Percentiles rank a stretch among this genome's conserved stretches.
Conservation (phyloP, 164 flowering plant genomes). For the Piper betle region DNA sequence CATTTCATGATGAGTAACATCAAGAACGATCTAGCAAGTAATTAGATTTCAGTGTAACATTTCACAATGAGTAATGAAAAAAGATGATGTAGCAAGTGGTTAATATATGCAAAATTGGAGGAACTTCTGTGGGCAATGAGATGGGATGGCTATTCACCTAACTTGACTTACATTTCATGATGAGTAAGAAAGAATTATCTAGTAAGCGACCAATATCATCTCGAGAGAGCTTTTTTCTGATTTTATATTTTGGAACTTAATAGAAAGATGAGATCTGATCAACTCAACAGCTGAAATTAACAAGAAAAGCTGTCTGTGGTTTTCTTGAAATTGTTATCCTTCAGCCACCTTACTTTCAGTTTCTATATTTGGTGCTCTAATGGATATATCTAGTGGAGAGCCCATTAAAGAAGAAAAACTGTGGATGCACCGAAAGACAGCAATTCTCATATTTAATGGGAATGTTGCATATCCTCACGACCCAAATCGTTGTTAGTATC, state of each 20-base stretch:
- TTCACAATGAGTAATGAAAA: background rate
- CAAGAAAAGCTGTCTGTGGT: conserved; percentile 21
- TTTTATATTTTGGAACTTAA: conserved; percentile 16
- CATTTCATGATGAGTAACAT: background rate
- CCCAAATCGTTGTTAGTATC: conserved; percentile 50
- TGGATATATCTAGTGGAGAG: conserved; percentile 37
- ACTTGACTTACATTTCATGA: background rate
- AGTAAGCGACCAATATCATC: background rate
- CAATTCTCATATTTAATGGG: conserved; percentile 39
- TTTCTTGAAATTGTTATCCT: conserved; percentile 18
- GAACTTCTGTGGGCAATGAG: too few species aligned
- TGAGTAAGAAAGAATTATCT: background rate
- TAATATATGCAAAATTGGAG: too few species aligned
- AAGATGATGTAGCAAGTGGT: background rate
- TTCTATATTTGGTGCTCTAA: conserved; percentile 19
- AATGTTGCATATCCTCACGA: conserved; percentile 59
- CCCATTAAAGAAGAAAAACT: conserved; percentile 62
- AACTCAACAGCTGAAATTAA: conserved; percentile 13
- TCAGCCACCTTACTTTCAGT: conserved; percentile 21
- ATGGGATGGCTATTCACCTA: too few species aligned
- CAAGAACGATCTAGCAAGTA: background rate
- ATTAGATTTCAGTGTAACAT: background rate
- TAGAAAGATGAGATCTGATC: conserved; percentile 16
- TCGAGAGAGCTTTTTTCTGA: conserved; percentile 1
- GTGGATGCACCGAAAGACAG: conserved; percentile 37